Base-by-base conservation (phyloP, 495 filamentous ascomycete genomes). In the Penicillium pancosmium region DNA sequence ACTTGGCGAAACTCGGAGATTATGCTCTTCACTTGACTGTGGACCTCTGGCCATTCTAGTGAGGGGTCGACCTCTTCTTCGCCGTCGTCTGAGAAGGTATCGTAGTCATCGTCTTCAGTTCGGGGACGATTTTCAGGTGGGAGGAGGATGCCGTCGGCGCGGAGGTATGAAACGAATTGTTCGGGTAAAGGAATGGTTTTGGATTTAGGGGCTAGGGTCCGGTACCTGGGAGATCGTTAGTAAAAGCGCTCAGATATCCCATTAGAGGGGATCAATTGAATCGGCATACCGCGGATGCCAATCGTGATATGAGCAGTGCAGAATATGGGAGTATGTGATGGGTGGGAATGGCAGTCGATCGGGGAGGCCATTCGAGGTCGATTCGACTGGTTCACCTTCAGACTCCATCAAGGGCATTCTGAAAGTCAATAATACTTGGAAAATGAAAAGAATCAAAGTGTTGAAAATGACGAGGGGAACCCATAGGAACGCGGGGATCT, bases 231-330 rank as follows among this genome's bases (percentile, higher is more conserved):
- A 46, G 19, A n/a, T 16, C 31, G 25, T 23, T 9, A 18, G 7
- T 11, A 49, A 56, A 25, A 7, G 16, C 25, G 33, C 16, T 34
- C 13, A 50, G 3, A 63, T 34, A 40, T 18, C 18, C 18, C 4
- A 48, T 54, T 3, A 59, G 50, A 33, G 50, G 53, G 55, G 10
- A 40, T 16, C 16, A 19, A 18, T 44, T n/a, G 16, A 44, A n/a
- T 44, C 21, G 49, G 15, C 57, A 46, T 59, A 79, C 83, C 53
- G 86, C 55, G 88, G 82, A 63, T 96, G 89, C 94, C 94, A 98
- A 57, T 82, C 83, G 72, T 96, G 89, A 72, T 92, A 97, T 38
- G 94, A 94, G 76, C 94, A 98, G 72, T 97, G 86, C 36, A 96
- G 74, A 64, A 98, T 95, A 66, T 98, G 94, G 25, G 87, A 83